phyloP scores from a whole-genome alignment of 2,329 filamentous ascomycete species.

The Aspergillus melleus region DNA sequence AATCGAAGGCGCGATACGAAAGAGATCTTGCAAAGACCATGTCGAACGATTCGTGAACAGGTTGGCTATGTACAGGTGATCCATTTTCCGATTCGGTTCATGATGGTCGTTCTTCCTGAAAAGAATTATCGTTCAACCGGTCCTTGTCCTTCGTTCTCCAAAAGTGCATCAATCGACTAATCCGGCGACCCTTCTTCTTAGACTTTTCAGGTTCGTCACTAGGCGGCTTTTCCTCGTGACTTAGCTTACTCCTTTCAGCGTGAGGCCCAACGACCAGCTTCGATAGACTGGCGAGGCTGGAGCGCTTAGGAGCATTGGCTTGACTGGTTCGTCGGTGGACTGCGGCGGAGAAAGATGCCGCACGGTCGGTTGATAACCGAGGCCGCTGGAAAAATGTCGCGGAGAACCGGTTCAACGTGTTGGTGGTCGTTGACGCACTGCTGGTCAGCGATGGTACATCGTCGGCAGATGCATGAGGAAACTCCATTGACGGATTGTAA shows the following conservation, averaged over 20 bases:
- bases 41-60: constrained; percentile 22
- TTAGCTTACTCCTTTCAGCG: constrained; percentile 47
- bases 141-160: constrained; percentile 51
- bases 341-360: constrained; percentile 45
- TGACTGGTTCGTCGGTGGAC: constrained; percentile 41
- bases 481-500: constrained; percentile 39
- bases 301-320: constrained; percentile 44
- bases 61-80: constrained; percentile 17
- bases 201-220: constrained; percentile 38
- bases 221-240: constrained; percentile 46
- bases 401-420: constrained; percentile 45
- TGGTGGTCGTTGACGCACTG: constrained; percentile 50
- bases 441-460: constrained; percentile 53
- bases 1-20: constrained; percentile 10
- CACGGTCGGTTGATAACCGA: constrained; percentile 45
- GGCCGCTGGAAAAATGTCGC: constrained; percentile 43
- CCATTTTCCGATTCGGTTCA: constrained; percentile 19
- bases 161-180: constrained; percentile 51
- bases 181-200: constrained; percentile 46
- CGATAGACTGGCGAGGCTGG: constrained; percentile 51
- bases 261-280: constrained; percentile 47
- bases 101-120: constrained; percentile 24
- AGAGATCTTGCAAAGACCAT: constrained; percentile 21
- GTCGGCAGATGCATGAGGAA: constrained; percentile 46
- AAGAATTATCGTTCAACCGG: constrained; percentile 23